Evolutionary conservation across 2,329 filamentous ascomycete species (phyloP).

Genomic region (Gnomoniopsis smithogilvyi): DNA sequence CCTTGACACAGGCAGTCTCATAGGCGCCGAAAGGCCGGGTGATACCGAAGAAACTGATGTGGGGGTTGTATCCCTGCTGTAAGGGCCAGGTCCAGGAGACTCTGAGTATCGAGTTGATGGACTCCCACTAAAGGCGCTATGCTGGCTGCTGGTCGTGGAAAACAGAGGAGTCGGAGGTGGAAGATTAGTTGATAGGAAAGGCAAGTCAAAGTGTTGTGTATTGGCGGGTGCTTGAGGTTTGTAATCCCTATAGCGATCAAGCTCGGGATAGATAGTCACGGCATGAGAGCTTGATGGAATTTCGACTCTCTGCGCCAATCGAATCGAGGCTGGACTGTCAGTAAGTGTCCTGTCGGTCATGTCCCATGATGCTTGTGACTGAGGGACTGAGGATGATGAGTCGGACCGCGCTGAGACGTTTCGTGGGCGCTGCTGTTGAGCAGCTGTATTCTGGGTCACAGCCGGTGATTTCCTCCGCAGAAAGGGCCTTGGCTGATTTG

Average conservation of each 20-base stretch:
- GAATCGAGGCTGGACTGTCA: constrained; percentile 42
- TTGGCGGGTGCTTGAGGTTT: constrained; percentile 34
- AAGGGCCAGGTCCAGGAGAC: constrained; percentile 65
- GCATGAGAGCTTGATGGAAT: constrained; percentile 36
- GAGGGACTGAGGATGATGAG: constrained; percentile 41
- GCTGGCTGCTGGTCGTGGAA: constrained; percentile 53
- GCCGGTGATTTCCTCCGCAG: constrained; percentile 49
- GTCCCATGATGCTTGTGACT: constrained; percentile 34
- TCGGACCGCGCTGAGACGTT: constrained; percentile 35
- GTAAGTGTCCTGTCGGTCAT: constrained; percentile 38
- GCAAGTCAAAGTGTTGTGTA: constrained; percentile 40
- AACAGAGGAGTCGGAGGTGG: constrained; percentile 67
- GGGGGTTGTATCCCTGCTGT: constrained; percentile 75
- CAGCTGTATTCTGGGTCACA: constrained; percentile 36
- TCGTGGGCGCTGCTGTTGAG: constrained; percentile 31
- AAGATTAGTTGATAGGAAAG: constrained; percentile 57
- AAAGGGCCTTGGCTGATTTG: constrained; percentile 37
- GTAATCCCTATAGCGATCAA: constrained; percentile 57
- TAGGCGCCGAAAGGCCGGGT: constrained; percentile 54
- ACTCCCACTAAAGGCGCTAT: constrained; percentile 62
- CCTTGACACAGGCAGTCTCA: constrained; percentile 43
- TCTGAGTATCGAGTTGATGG: constrained; percentile 74
- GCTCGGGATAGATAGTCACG: constrained; percentile 54
- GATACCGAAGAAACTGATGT: constrained; percentile 76
- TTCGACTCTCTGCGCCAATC: constrained; percentile 39